Evolutionary conservation across 148 eudicot species (phyloP).

Genomic region (Vaccinium corymbosum): DNA sequence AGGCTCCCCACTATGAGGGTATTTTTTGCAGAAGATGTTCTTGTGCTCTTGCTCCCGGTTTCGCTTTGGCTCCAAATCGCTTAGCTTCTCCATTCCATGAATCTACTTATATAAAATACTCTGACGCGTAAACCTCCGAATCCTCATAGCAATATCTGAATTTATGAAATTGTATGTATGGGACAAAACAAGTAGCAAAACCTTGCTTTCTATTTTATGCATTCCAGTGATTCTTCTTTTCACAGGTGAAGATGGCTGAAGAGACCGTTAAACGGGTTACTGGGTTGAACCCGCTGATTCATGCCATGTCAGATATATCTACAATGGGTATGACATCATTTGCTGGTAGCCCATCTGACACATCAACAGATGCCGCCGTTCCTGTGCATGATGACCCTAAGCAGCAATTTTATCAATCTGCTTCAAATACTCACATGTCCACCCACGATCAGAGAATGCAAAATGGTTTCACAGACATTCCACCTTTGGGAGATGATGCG

Average conservation of each 20-base stretch:
- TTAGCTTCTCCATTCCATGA: neutral
- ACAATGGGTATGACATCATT: slow-evolving; percentile 59
- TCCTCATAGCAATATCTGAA: neutral
- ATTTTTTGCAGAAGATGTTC: neutral
- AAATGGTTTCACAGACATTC: slow-evolving; percentile 33
- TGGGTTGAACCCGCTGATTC: slow-evolving; percentile 75
- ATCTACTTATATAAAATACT: neutral
- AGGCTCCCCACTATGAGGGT: neutral
- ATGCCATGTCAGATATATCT: slow-evolving; percentile 82
- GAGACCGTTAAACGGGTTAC: slow-evolving; percentile 90
- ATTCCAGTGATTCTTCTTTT: neutral
- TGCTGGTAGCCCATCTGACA: slow-evolving; percentile 56
- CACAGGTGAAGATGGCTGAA: slow-evolving; percentile 98
- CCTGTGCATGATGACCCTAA: slow-evolving; percentile 63
- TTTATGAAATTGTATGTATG: neutral
- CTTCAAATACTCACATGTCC: slow-evolving; percentile 36
- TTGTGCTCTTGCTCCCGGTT: neutral
- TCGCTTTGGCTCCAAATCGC: neutral
- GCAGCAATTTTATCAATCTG: slow-evolving; percentile 56
- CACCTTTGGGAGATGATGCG: slow-evolving; percentile 41
- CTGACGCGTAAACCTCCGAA: neutral
- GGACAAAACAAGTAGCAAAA: neutral
- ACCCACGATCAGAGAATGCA: slow-evolving; percentile 34
- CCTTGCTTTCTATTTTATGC: neutral
- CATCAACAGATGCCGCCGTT: slow-evolving; percentile 68